Percentiles rank a stretch among this genome's conserved stretches.
Evolutionary conservation across 306 rosid species (phyloP).

Genomic region (Medicago ruthenica): DNA sequence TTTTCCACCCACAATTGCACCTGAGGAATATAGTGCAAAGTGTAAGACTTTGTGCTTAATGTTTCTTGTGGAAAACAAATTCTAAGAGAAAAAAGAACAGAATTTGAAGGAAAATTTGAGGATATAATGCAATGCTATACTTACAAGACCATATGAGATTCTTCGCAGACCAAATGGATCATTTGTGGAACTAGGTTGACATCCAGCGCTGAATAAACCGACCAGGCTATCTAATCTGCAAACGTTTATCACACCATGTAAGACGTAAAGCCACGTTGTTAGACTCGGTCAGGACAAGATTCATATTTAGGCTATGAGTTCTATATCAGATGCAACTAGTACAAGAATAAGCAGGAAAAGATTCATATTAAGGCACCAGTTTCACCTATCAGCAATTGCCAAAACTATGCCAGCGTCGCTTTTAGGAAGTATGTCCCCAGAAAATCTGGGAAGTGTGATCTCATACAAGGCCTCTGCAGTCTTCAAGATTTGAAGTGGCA

Average conservation of each 20-base stretch:
- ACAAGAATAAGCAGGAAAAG: constrained; percentile 30
- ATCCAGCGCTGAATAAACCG: constrained; percentile 93
- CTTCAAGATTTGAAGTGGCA: constrained; percentile 51
- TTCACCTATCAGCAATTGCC: constrained; percentile 88
- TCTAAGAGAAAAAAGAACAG: background rate
- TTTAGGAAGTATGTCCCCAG: constrained; percentile 84
- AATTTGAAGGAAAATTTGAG: constrained; percentile 11
- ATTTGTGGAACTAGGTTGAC: constrained; percentile 91
- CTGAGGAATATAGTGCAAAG: constrained; percentile 54
- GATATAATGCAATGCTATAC: constrained; percentile 40
- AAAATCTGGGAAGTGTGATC: constrained; percentile 93
- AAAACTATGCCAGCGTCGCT: constrained; percentile 82
- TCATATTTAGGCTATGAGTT: background rate
- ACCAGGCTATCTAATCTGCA: constrained; percentile 93
- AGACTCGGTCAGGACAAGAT: constrained; percentile 5
- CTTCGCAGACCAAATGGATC: constrained; percentile 93
- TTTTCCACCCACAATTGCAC: constrained; percentile 90
- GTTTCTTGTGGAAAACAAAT: background rate
- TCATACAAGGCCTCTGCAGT: constrained; percentile 85
- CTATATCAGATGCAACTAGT: constrained; percentile 4
- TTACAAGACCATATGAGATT: constrained; percentile 95
- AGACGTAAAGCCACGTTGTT: constrained; percentile 24
- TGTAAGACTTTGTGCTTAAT: constrained; percentile 22
- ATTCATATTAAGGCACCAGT: constrained; percentile 32
- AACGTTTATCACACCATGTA: constrained; percentile 40